phyloP scores from a whole-genome alignment of 2,329 filamentous ascomycete genomes.

The Hypoxylon sp. region DNA sequence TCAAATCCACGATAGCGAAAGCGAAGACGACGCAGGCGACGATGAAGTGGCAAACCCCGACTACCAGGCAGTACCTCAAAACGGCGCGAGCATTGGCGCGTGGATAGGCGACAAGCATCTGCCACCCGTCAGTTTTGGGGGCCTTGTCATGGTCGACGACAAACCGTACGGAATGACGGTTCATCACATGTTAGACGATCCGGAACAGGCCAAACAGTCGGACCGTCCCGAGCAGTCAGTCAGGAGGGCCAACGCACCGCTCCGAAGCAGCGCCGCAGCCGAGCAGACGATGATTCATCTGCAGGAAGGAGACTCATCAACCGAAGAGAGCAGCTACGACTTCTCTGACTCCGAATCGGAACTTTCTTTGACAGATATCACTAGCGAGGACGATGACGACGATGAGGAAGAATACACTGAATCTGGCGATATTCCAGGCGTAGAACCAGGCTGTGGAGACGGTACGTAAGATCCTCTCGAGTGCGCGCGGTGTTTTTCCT shows the following conservation, averaged over 20 bases:
- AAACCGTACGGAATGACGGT: slow-evolving; percentile 94
- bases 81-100: slow-evolving; percentile 92
- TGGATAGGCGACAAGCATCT: slow-evolving; percentile 86
- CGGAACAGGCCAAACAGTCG: slow-evolving; percentile 50
- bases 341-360: slow-evolving; percentile 67
- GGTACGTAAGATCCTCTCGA: slow-evolving; percentile 46
- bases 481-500: slow-evolving; percentile 10
- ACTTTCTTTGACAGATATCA: slow-evolving; percentile 49
- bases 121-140: slow-evolving; percentile 90
- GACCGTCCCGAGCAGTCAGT: slow-evolving; percentile 14
- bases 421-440: slow-evolving; percentile 78
- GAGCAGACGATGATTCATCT: slow-evolving; percentile 32
- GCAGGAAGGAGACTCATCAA: slow-evolving; percentile 49
- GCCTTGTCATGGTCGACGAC: slow-evolving; percentile 83
- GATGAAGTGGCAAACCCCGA: slow-evolving; percentile 69
- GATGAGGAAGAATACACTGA: slow-evolving; percentile 66
- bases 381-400: slow-evolving; percentile 61
- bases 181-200: slow-evolving; percentile 91
- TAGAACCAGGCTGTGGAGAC: slow-evolving; percentile 77
- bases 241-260: slow-evolving; percentile 30
- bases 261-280: slow-evolving; percentile 39
- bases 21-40: slow-evolving; percentile 50
- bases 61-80: slow-evolving; percentile 80
- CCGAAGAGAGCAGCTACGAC: slow-evolving; percentile 59
- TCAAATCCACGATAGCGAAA: slow-evolving; percentile 43